phyloP scores from a whole-genome alignment of 2,329 filamentous ascomycete species.

The Monilinia vaccinii-corymbosi region DNA sequence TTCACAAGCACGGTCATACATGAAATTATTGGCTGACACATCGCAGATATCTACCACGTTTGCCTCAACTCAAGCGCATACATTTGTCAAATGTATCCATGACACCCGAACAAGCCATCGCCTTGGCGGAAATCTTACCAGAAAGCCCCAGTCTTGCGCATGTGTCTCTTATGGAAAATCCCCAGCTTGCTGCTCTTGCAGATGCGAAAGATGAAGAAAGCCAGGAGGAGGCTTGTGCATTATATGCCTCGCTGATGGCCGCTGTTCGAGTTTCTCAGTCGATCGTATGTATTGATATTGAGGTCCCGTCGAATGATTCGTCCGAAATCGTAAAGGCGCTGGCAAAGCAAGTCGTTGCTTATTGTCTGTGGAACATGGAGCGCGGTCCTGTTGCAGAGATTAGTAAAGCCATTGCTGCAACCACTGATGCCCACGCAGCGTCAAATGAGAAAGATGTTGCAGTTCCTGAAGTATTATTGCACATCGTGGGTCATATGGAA shows the following conservation, averaged over 20 bases:
- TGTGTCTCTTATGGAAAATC: constrained; percentile 78
- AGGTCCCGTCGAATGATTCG: constrained; percentile 72
- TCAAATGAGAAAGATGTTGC: constrained; percentile 41
- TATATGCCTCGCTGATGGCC: constrained; percentile 86
- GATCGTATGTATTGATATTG: constrained; percentile 84
- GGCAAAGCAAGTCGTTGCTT: constrained; percentile 89
- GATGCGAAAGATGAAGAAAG: constrained; percentile 66
- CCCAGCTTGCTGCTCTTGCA: constrained; percentile 59
- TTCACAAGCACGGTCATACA: neutral
- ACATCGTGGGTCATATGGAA: constrained; percentile 67
- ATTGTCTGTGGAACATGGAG: constrained; percentile 88
- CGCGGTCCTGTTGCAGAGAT: constrained; percentile 60
- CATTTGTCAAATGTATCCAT: constrained; percentile 80
- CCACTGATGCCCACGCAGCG: constrained; percentile 31
- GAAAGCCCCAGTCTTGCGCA: constrained; percentile 77
- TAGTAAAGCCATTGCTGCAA: constrained; percentile 33
- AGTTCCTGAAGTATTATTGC: constrained; percentile 77
- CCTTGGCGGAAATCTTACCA: constrained; percentile 80
- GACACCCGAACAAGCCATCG: constrained; percentile 80
- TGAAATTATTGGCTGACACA: constrained; percentile 3
- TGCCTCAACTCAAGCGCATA: constrained; percentile 69
- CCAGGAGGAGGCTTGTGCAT: constrained; percentile 87
- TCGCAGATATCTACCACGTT: constrained; percentile 63
- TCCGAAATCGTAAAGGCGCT: constrained; percentile 86
- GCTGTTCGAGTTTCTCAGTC: constrained; percentile 76